Evolutionary conservation across 495 filamentous ascomycete genomes (phyloP).

Genomic region (Aspergillus carlsbadensis): DNA sequence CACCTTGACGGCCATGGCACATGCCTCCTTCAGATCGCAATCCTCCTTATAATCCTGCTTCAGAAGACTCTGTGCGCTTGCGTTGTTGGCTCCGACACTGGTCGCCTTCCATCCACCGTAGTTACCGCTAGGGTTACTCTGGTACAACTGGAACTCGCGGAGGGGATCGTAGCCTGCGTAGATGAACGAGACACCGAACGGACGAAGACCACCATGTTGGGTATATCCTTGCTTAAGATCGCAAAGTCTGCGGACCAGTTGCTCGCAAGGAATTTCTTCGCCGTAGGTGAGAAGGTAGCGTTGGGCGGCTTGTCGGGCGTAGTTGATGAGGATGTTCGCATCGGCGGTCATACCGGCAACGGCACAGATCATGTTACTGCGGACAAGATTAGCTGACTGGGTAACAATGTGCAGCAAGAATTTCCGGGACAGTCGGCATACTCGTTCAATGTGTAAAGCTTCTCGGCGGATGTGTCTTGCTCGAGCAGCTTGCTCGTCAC

Average conservation of each 20-base stretch:
- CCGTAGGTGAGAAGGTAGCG: slow-evolving; percentile 98
- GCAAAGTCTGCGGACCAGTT: slow-evolving; percentile 93
- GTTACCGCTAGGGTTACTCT: slow-evolving; percentile 99
- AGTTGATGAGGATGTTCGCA: slow-evolving; percentile 99
- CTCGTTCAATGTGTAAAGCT: slow-evolving; percentile 99
- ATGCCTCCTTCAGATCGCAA: slow-evolving; percentile 91
- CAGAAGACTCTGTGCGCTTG: slow-evolving; percentile 92
- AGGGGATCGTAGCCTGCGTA: slow-evolving; percentile 96
- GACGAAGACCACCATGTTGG: slow-evolving; percentile 95
- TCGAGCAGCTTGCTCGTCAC: slow-evolving; percentile 98
- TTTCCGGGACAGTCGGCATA: slow-evolving; percentile 41
- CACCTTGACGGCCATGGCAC: slow-evolving; percentile 96
- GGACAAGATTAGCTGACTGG: slow-evolving; percentile 19
- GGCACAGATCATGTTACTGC: slow-evolving; percentile 99
- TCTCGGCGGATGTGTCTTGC: slow-evolving; percentile 99
- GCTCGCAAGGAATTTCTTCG: slow-evolving; percentile 99
- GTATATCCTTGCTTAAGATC: slow-evolving; percentile 99
- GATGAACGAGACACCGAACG: slow-evolving; percentile 99
- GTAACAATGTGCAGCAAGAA: background rate
- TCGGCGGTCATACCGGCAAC: slow-evolving; percentile 99
- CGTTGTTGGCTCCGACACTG: slow-evolving; percentile 96
- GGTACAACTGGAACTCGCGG: slow-evolving; percentile 97
- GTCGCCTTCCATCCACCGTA: slow-evolving; percentile 99
- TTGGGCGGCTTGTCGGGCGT: slow-evolving; percentile 93
- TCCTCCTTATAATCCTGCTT: slow-evolving; percentile 99